Evolutionary conservation across 1,284 basidiomycete species (phyloP), one percentile per base, ranked within the genome.

Genomic region (Heterobasidion parviporum): DNA sequence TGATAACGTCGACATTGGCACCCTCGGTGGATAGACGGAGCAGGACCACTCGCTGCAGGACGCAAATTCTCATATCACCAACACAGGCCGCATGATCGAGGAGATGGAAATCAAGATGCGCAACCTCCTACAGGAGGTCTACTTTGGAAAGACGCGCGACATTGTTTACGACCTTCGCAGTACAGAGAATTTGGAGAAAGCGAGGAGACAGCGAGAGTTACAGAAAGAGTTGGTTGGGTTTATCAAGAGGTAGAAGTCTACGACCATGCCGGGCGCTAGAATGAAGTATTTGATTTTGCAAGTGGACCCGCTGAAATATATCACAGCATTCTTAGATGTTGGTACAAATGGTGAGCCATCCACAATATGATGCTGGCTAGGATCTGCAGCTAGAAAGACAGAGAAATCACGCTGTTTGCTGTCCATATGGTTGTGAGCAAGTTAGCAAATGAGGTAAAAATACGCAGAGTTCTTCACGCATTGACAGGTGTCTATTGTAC

Each of bases 81-180:
- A 99, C 72, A 87, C 91, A 15, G 97, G 97, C 4, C 83, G 82
- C 62, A 89, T 98, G 84, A 87, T 99, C 62, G 97, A 99, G 72
- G 96, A 98, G 62, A 95, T 96, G 89, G 97, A 99, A 74, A 92
- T 94, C 68, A 98, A 98, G 76, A 95, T 98, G 89, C 85, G 97
- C 50, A 98, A 97, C 70, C 78, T 94, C 57, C 78, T 99, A 50
- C 92, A 96, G 67, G 93, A 97, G 74, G 96, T 99, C 15, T 98
- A 98, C 75, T 98, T 98, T 74, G 94, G 93, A 56, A 99, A 99
- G 76, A 98, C 95, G 48, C 86, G 91, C 62, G 96, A 99, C 68
- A 87, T 99, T 47, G 87, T 98, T 12, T 90, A 90, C 64, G 92
- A 96, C 65, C 76, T 99, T 54, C 82, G 97, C 50, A 94, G 90